A percentile compares a stretch with the other conserved stretches of the same genome.
Conservation (phyloP, 495 filamentous ascomycete species). For the Apiosordaria backusii region DNA sequence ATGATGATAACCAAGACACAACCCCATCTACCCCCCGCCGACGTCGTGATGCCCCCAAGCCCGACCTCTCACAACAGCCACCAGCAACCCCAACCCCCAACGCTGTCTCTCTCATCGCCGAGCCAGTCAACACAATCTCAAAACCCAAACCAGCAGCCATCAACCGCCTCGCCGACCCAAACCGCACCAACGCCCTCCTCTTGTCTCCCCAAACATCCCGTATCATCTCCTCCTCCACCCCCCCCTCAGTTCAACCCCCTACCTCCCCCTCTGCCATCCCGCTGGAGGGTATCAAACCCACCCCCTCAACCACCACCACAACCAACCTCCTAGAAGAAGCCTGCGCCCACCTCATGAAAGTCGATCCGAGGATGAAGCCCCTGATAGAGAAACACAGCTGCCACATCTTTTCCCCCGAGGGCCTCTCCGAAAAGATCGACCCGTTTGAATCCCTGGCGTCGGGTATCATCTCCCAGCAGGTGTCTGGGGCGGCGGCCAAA, state of each 20-base stretch:
- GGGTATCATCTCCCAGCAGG: slow-evolving; percentile 94
- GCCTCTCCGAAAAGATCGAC: slow-evolving; percentile 77
- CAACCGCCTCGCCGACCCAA: slow-evolving; percentile 47
- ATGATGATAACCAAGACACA: slow-evolving; percentile 12
- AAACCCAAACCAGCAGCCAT: slow-evolving; percentile 40
- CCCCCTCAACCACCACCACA: slow-evolving; percentile 54
- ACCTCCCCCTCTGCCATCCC: neutral
- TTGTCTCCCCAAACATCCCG: slow-evolving; percentile 74
- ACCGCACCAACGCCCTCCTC: slow-evolving; percentile 67
- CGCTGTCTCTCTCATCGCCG: slow-evolving; percentile 34
- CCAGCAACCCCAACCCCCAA: slow-evolving; percentile 42
- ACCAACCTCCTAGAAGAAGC: slow-evolving; percentile 74
- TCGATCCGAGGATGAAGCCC: slow-evolving; percentile 68
- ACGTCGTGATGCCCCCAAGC: slow-evolving; percentile 22
- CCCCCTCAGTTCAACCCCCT: neutral
- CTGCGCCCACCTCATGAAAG: slow-evolving; percentile 68
- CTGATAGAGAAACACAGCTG: slow-evolving; percentile 76
- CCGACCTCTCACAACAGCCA: neutral
- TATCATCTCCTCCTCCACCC: slow-evolving; percentile 56
- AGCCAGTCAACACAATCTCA: slow-evolving; percentile 10
- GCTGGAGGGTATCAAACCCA: neutral
- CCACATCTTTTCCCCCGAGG: slow-evolving; percentile 73
- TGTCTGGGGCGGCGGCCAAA: slow-evolving; percentile 84
- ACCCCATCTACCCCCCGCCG: slow-evolving; percentile 36
- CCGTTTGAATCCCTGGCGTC: slow-evolving; percentile 79